Conservation (phyloP, 2,329 filamentous ascomycete species). For the Phialocephala subalpina region DNA sequence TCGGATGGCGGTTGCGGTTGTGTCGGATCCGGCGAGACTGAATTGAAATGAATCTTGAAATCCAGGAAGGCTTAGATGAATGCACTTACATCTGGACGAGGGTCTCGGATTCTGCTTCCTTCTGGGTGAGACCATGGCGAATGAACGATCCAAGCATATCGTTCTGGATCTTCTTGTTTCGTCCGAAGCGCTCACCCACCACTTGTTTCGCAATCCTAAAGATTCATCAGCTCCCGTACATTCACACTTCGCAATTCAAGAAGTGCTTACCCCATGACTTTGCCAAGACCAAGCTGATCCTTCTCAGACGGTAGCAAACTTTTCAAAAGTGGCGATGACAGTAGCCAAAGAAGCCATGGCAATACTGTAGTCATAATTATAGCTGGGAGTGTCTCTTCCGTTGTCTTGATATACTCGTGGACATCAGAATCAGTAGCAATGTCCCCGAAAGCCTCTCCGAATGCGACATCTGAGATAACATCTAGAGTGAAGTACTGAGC, state of each 20-base stretch:
- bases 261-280: constrained; percentile 49
- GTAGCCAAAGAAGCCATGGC: constrained; percentile 50
- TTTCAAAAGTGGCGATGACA: constrained; percentile 47
- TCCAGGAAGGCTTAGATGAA: too few species aligned
- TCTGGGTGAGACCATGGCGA: constrained; percentile 46
- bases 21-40: neutral
- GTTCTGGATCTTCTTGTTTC: constrained; percentile 49
- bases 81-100: neutral
- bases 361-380: constrained; percentile 53
- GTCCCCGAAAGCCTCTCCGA: constrained; percentile 59
- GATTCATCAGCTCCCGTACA: too few species aligned
- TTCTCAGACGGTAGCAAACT: constrained; percentile 50
- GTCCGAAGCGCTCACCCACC: constrained; percentile 54
- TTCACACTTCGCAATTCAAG: too few species aligned
- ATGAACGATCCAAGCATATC: constrained; percentile 64
- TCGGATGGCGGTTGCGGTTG: neutral
- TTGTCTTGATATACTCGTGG: constrained; percentile 56
- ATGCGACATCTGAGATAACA: constrained; percentile 59
- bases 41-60: too few species aligned
- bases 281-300: constrained; percentile 48
- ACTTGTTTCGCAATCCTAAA: constrained; percentile 53
- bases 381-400: constrained; percentile 51
- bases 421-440: constrained; percentile 56
- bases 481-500: constrained; percentile 62
- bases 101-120: neutral